A percentile compares a stretch with the other conserved stretches of the same genome.
phyloP scores from a whole-genome alignment of 1,284 basidiomycete genomes.

The Psilocybe mexicana region DNA sequence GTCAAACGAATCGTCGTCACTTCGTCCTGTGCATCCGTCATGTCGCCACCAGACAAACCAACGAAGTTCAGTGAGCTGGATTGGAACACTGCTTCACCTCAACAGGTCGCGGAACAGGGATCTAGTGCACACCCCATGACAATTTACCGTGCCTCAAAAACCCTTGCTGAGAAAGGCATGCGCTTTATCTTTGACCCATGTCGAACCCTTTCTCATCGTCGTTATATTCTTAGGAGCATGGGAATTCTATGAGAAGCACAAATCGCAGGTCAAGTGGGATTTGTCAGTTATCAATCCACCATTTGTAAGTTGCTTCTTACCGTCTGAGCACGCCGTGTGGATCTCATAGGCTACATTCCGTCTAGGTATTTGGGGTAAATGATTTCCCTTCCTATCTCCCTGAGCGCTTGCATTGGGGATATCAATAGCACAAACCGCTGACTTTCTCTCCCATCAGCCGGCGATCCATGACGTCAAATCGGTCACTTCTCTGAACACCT shows the following conservation, averaged over 20 bases:
- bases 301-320: slow-evolving; percentile 29
- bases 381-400: background rate
- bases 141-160: slow-evolving; percentile 46
- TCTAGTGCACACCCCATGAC: slow-evolving; percentile 31
- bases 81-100: slow-evolving; percentile 57
- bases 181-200: background rate
- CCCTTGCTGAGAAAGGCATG: slow-evolving; percentile 45
- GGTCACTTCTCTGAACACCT: slow-evolving; percentile 22
- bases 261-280: slow-evolving; percentile 42
- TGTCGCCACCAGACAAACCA: slow-evolving; percentile 28
- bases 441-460: slow-evolving; percentile 7
- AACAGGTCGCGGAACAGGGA: slow-evolving; percentile 47
- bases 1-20: slow-evolving; percentile 69
- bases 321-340: background rate
- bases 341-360: too few species aligned
- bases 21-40: slow-evolving; percentile 59
- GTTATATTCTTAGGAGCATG: slow-evolving; percentile 40
- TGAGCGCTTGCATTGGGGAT: background rate
- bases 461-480: slow-evolving; percentile 20
- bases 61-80: slow-evolving; percentile 45
- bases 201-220: background rate
- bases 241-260: slow-evolving; percentile 42
- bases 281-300: slow-evolving; percentile 45
- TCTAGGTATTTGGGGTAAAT: slow-evolving; percentile 7
- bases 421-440: background rate